Evolutionary conservation across 345 rosid genomes (phyloP), one percentile per base, ranked within the genome.

Genomic region (Raphanus raphanistrum): DNA sequence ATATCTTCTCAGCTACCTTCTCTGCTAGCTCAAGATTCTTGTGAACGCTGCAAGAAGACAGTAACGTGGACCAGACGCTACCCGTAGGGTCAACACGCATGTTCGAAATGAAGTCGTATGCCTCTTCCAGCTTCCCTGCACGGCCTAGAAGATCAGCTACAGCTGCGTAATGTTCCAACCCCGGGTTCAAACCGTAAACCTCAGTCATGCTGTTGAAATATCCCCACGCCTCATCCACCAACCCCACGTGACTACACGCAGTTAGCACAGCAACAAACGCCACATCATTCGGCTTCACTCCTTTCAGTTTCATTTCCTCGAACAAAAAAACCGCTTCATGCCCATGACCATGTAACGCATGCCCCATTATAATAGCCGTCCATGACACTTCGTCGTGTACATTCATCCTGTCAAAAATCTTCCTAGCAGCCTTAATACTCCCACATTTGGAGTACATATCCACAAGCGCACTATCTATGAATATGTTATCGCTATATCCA

Each of bases 381-480:
- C 98, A 91, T 33, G 96, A 89, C 28, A 91, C 97, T 82, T 85
- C 82, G 52, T 93, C 97, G 33, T 83, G 91, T n/a, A 38, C 77
- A 66, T 83, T 80, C 88, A 93, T 90, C 54, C 79, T 74, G 28
- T 84, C 86, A 74, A 91, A 93, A 80, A 91, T 78, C 81, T 78
- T 77, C 76, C 84, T 87, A 10, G 91, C 96, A 36, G 82, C 63
- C 72, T 74, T 84, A 54, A 93, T 85, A 76, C 87, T 87, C 48
- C 98, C 98, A 28, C 98, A 91, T 80, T 90, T 93, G 31, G 97
- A 90, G 66, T 93, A 91, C 94, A 93, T 88, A 81, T 91, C 96
- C n/a, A 91, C 87, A 21, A 93, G 90, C 5, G 98, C 87, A 86
- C 97, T 93, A 28, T 86, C 85, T 63, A 93, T 75, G 71, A 85